Evolutionary conservation across 2,329 filamentous ascomycete genomes (phyloP), one percentile per base, ranked within the genome.

Genomic region (Ophiostoma sp.): DNA sequence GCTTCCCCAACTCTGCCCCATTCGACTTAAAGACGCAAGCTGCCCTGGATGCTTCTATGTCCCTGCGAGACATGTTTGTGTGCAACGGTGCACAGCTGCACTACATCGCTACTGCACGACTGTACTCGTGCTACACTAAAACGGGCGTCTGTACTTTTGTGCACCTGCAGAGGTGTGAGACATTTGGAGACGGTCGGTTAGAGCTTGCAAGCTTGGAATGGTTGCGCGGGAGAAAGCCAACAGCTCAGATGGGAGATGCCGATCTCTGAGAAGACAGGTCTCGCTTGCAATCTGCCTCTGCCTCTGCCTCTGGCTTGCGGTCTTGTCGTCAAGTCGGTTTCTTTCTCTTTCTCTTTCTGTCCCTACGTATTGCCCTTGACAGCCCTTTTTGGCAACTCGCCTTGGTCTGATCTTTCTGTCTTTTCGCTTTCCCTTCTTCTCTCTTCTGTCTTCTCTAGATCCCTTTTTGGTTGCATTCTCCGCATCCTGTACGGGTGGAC

Each of bases 61-160:
- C 58, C 58, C 40, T 40, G 38, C 58, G 11, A 62, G 27, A 41
- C 58, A 41, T 62, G 58, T 62, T 62, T 62, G 58, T 62, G 58
- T 62, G 58, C 14, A 36, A 62, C 58, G 58, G 58, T 40, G 58
- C 36, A 62, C 58, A 14, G 4, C 14, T 49, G 58, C 11, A 40
- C 58, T 27, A 55, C 49, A 9, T 27, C 27, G 27, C 27, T 27
- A 55, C 49, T 9, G 49, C 2, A 27, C 18, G 49, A 27, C 18
- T 55, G 49, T 55, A 9, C 27, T 27, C 11, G 49, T 55, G n/a
- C 49, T 8, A 55, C 49, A 5, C 58, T 12, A 40, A 40, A 62
- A 62, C 58, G 58, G 58, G 58, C 58, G 58, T 41, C 58, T 62
- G 55, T 60, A 40, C 55, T 16, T 60, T 27, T n/a, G 27, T 60